Evolutionary conservation across 805 yeast species (phyloP), one percentile per base, ranked within the genome.

Genomic region (Yamadazyma endophytica): DNA sequence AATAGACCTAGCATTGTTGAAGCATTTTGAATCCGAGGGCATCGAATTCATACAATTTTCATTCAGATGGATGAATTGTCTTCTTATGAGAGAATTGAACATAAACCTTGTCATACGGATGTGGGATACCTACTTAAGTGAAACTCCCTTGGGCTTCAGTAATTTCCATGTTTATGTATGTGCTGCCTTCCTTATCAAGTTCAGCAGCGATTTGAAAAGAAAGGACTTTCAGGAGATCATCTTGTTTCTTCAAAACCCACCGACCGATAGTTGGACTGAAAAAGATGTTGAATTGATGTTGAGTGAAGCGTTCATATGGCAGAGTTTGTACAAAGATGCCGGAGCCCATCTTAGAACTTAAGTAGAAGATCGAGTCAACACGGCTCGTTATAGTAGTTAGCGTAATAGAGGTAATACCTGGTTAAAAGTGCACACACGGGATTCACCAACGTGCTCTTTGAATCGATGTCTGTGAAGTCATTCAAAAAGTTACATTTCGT

Each of bases 41-140:
- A 77, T 92, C n/a, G 96, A 92, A 56, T 92, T 92, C 50, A 77
- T 92, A 42, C 98, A 92, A 58, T 92, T 92, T 57, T 77, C 96
- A 13, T 92, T 92, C 63, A 70, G 98, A 44, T 92, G 98, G 98
- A 92, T 92, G 97, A 92, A 92, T 59, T 92, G 98, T 63, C 64
- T 92, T 49, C 64, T 92, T 29, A 92, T 92, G 98, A 75, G 98
- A 43, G 98, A 92, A 49, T 69, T 92, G 26, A 77, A 81, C 24
- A 77, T 92, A 49, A 64, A 66, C 18, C 74, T 86, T 38, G 83
- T 89, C 4, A 79, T 89, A 14, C 70, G 98, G 35, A 90, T 92
- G 95, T 92, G 98, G 97, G 98, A 92, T 52, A 89, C 98, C 0
- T 92, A 92, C 54, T 56, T 84, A 3, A 73, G 85, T 29, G 88